Base-by-base conservation (phyloP, 208 protist genomes). In the Naegleria gruberi region DNA sequence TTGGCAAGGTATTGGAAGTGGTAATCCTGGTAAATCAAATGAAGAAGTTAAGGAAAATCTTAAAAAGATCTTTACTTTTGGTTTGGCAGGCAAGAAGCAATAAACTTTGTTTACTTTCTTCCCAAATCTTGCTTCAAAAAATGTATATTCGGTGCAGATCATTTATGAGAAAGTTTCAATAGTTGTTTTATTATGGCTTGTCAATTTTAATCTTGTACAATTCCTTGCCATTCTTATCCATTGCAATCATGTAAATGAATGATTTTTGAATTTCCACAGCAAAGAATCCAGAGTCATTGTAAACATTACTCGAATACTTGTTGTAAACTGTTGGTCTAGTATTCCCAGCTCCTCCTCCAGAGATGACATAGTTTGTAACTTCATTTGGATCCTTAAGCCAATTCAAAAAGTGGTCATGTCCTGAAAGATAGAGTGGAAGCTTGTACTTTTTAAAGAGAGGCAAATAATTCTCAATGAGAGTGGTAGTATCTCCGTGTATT, bases 321-420 rank as follows among this genome's bases (percentile, higher is more conserved):
- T 65, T 65, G 51, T 65, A 65, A 65, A 65, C 30, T 23, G 30
- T 65, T 4, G 51, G 51, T 19, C 51, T 10, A 30, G 51, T 65
- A 65, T 65, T 65, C 30, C 51, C 51, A 23, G 51, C 51, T 23
- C 51, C 51, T 65, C 51, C 51, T 23, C 51, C 51, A 65, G 51
- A 65, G 30, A 65, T 65, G 51, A 65, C 51, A 65, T 65, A 65
- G 2, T 65, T 10, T 19, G 51, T 65, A n/a, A n/a, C n/a, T 3
- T 30, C 15, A 65, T 10, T 23, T 30, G 19, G 34, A 84, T 30
- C 34, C 26, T 89, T 44, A 43, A 93, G 82, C 84, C 90, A 42
- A 55, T 93, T 83, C 5, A 90, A 55, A 57, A 51, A 90, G 74
- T 93, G 92, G 86, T 93, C 92, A 89, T 93, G 91, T 30, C 92